Percentiles rank a stretch among this genome's conserved stretches.
Conservation (phyloP, 2,329 filamentous ascomycete genomes). For the Didymosphaeria variabile region DNA sequence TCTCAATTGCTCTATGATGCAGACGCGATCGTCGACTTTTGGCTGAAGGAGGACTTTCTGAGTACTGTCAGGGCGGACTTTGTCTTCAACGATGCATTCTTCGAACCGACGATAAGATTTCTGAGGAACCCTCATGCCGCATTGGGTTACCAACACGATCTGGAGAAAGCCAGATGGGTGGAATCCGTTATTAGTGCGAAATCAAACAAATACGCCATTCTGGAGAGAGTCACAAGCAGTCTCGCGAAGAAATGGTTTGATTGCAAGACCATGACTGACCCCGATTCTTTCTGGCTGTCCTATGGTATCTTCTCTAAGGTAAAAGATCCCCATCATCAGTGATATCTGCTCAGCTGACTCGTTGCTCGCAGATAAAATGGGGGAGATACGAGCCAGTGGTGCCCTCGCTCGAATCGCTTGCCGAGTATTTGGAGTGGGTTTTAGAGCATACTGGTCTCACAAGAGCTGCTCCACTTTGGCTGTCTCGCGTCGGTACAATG, state of each 20-base stretch:
- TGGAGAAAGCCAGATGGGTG: conserved; percentile 20
- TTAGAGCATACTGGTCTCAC: not conserved
- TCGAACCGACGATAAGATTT: conserved; percentile 18
- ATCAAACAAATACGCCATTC: conserved; percentile 12
- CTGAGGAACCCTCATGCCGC: conserved; percentile 21
- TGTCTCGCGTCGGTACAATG: not conserved
- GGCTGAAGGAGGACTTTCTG: conserved; percentile 5
- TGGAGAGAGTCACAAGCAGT: conserved; percentile 12
- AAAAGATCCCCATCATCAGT: not conserved
- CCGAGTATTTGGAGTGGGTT: conserved; percentile 3
- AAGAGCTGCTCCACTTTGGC: not conserved
- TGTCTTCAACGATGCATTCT: not conserved
- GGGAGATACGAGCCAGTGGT: not conserved
- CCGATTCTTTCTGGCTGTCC: not conserved
- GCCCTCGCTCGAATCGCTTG: not conserved
- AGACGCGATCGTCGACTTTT: conserved; percentile 12
- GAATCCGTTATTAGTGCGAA: conserved; percentile 1
- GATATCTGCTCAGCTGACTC: not conserved
- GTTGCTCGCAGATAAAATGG: not conserved
- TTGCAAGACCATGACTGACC: not conserved
- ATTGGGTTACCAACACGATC: conserved; percentile 18
- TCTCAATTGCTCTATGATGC: conserved; percentile 14
- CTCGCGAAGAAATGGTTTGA: conserved; percentile 14
- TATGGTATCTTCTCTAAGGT: conserved; percentile 7
- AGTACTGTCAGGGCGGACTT: conserved; percentile 12